Evolutionary conservation across 768 basidiomycete species (phyloP).

Genomic region (Grammothele lineata): DNA sequence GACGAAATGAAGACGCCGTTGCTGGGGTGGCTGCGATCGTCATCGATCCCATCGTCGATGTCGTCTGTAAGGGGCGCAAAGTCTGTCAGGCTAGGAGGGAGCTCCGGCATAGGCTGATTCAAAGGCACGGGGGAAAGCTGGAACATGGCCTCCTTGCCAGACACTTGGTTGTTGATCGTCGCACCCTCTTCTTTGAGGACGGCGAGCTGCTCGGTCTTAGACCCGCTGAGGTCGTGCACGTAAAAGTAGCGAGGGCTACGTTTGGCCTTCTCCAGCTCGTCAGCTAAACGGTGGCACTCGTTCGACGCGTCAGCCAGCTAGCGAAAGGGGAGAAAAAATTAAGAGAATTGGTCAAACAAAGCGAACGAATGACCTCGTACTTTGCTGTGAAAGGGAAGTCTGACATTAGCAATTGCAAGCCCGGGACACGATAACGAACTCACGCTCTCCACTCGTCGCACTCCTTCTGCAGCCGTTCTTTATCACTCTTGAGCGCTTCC

Average conservation of each 20-base stretch:
- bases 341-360: not conserved
- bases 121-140: slow-evolving; percentile 23
- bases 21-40: too few relatives aligned
- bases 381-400: slow-evolving; percentile 16
- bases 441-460: slow-evolving; percentile 32
- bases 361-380: slow-evolving; percentile 14
- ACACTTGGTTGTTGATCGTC: slow-evolving; percentile 13
- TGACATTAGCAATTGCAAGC: too few relatives aligned
- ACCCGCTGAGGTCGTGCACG: slow-evolving; percentile 11
- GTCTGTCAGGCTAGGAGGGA: slow-evolving; percentile 17
- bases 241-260: slow-evolving; percentile 15
- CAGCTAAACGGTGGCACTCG: slow-evolving; percentile 19
- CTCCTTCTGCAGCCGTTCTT: slow-evolving; percentile 40
- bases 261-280: slow-evolving; percentile 19
- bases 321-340: not conserved
- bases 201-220: slow-evolving; percentile 15
- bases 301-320: slow-evolving; percentile 18
- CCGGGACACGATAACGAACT: too few relatives aligned
- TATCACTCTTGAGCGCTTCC: slow-evolving; percentile 50
- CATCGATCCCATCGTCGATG: slow-evolving; percentile 16
- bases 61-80: slow-evolving; percentile 24
- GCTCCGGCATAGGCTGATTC: slow-evolving; percentile 20
- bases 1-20: slow-evolving; percentile 7
- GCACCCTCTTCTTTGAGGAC: slow-evolving; percentile 14
- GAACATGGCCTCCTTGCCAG: slow-evolving; percentile 19